phyloP scores from a whole-genome alignment of 768 basidiomycete species.

The Rhizopogon vesiculosus region DNA sequence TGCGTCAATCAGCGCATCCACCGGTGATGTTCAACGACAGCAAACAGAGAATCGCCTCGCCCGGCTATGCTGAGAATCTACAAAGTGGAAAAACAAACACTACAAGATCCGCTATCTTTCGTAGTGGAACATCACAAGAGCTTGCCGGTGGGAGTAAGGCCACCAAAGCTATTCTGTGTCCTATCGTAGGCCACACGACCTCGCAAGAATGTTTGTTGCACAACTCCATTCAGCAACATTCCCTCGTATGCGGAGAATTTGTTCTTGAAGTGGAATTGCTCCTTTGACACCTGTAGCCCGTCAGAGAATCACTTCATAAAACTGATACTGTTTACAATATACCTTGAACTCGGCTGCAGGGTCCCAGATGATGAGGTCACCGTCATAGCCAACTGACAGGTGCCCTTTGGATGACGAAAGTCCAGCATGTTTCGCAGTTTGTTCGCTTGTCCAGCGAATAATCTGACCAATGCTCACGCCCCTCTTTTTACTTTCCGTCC shows the following conservation, averaged over 20 bases:
- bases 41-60: too few species aligned
- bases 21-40: too few species aligned
- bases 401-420: conserved; percentile 67
- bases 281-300: conserved; percentile 59
- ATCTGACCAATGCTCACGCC: conserved; percentile 57
- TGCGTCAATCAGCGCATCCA: too few species aligned
- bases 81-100: too few species aligned
- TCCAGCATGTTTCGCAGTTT: conserved; percentile 78
- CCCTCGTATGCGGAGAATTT: conserved; percentile 91
- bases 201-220: conserved; percentile 75
- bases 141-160: conserved; percentile 29
- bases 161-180: conserved; percentile 30
- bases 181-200: conserved; percentile 64
- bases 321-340: conserved; percentile 4
- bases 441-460: conserved; percentile 68
- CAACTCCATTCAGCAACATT: conserved; percentile 60
- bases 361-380: conserved; percentile 86
- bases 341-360: conserved; percentile 45
- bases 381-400: conserved; percentile 72
- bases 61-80: too few species aligned
- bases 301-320: conserved; percentile 5
- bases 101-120: too few species aligned
- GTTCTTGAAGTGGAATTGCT: conserved; percentile 84
- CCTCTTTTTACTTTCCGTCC: conserved; percentile 66
- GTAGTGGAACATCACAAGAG: conserved; percentile 25